A percentile compares a stretch with the other conserved stretches of the same genome.
These are phyloP conservation scores for Fusarium udum DNA, from an alignment of 2,329 filamentous ascomycete species.

Conservation along the genomic window DNA sequence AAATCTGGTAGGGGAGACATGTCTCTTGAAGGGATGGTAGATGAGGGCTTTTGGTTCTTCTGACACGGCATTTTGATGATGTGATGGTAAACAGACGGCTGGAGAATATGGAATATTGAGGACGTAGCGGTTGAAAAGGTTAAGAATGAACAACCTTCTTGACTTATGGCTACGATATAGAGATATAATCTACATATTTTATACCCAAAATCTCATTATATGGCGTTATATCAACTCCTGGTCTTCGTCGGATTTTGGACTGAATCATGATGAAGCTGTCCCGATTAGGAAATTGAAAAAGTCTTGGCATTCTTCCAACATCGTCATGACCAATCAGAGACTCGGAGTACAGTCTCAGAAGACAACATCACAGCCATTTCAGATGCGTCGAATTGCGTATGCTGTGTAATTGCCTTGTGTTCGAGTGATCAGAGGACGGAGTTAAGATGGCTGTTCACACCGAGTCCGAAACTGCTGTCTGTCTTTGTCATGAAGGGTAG, in stretches of 20 bases:
- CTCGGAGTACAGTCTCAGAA: background rate
- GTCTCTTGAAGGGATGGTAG: constrained; percentile 6
- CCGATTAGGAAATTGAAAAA: constrained; percentile 29
- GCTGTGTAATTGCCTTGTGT: rapidly evolving
- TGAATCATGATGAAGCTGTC: background rate
- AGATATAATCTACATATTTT: background rate
- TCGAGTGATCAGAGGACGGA: background rate
- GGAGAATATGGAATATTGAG: background rate
- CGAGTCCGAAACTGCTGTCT: background rate
- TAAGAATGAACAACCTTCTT: background rate
- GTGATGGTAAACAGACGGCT: no score
- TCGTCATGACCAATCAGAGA: constrained; percentile 24
- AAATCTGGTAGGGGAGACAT: constrained; percentile 19
- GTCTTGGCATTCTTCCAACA: constrained; percentile 25
- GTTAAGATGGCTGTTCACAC: background rate
- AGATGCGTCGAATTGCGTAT: background rate
- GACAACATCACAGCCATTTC: background rate
- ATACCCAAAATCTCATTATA: background rate
- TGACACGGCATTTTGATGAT: constrained; percentile 20
- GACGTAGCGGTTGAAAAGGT: rapidly evolving
- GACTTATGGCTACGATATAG: rapidly evolving
- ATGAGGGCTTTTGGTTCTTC: background rate
- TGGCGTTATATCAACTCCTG: no score
- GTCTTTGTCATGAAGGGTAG: background rate
- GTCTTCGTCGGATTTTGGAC: background rate